Evolutionary conservation across 345 rosid species (phyloP).

Genomic region (Euphorbia peplus): DNA sequence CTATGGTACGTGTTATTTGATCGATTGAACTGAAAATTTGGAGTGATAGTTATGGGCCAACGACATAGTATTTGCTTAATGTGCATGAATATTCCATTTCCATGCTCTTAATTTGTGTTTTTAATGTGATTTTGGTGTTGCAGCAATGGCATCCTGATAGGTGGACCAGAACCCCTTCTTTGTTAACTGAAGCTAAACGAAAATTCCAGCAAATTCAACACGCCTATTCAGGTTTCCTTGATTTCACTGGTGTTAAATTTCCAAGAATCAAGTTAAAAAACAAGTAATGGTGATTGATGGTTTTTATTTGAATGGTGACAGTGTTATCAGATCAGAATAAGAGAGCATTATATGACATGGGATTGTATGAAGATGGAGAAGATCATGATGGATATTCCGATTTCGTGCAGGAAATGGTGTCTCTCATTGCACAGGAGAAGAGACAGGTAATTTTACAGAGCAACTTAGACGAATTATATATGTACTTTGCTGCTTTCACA

Average conservation of each 20-base stretch:
- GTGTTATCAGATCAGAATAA: slow-evolving; percentile 50
- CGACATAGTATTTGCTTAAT: no score
- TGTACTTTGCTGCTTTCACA: no score
- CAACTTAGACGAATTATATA: no score
- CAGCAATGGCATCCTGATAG: slow-evolving; percentile 70
- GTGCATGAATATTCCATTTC: no score
- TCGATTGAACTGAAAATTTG: no score
- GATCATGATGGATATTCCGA: slow-evolving; percentile 64
- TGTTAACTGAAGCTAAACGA: slow-evolving; percentile 41
- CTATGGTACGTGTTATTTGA: no score
- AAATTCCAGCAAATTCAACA: slow-evolving; percentile 62
- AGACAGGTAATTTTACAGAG: slow-evolving; percentile 46
- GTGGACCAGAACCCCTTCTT: slow-evolving; percentile 44
- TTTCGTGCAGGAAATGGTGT: slow-evolving; percentile 48
- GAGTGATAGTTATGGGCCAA: no score
- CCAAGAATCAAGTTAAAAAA: no score
- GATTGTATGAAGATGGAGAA: slow-evolving; percentile 38
- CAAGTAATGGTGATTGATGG: not conserved
- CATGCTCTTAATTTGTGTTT: no score
- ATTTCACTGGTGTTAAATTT: no score
- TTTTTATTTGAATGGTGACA: slow-evolving; percentile 5
- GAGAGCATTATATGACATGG: slow-evolving; percentile 46
- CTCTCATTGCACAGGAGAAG: slow-evolving; percentile 42
- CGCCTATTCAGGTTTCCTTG: slow-evolving; percentile 56
- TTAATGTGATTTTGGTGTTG: not conserved